Base-by-base conservation (phyloP, 495 filamentous ascomycete species). In the Pseudotulostoma volvatum region DNA sequence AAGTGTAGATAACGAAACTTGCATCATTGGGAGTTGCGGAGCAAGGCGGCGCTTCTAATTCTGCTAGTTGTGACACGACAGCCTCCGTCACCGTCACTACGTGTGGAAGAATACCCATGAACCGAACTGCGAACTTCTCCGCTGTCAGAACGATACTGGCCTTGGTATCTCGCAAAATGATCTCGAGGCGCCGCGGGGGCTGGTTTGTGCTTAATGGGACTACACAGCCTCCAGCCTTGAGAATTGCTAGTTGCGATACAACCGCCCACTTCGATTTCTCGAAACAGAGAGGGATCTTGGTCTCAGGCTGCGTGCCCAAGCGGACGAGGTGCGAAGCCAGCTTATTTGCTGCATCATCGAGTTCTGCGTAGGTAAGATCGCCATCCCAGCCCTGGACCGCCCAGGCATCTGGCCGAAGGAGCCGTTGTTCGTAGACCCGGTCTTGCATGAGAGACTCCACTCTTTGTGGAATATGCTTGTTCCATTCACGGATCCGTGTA, bases 1-100 rank as follows among this genome's bases (percentile, higher is more conserved):
- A 84, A 0, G 83, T 88, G 55, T 83, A 92, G 2, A 85, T 44
- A 13, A 50, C 39, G 25, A 38, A 58, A 13, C 37, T 31, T 3
- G 36, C 42, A 33, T 42, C 40, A n/a, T 44, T 9, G n/a, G 42
- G 31, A 2, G 16, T n/a, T 4, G 20, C 40, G 20, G 32, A 4
- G 9, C 5, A 14, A 18, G 31, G 8, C 3, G 28, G 20, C 5
- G 3, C 40, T 40, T 33, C 14, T 9, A 18, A 48, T 44, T 18
- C 56, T 50, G 8, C 69, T 59, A 2, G 45, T 33, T 1, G 53
- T 46, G 1, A 57, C 59, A 30, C 64, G 64, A 7, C 47, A 38
- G 34, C 18, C 33, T 44, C 46, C 19, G 53, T 36, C 0, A 36
- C 7, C 7, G 53, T 28, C 1, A 54, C 44, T 19, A 47, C 36